Evolutionary conservation across 176 grass and related monocot genomes (phyloP).

Genomic region (Oryza glaberrima): DNA sequence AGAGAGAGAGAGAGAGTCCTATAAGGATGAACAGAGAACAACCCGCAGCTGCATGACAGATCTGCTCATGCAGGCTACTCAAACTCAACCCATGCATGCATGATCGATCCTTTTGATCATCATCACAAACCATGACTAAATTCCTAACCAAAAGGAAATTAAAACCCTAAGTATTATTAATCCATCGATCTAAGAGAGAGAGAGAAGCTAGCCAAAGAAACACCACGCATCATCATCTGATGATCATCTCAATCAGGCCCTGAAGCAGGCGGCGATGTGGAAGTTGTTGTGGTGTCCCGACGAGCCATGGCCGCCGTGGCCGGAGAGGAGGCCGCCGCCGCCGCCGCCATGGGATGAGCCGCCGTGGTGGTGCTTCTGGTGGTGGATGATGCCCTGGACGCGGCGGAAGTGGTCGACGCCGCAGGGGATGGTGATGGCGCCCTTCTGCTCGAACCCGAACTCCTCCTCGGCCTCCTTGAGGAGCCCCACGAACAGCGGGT

Average conservation of each 20-base stretch:
- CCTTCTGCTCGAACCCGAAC: conserved; percentile 87
- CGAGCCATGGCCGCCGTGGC: background rate
- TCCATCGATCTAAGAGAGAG: background rate
- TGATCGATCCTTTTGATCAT: conserved; percentile 60
- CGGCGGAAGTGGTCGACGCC: conserved; percentile 80
- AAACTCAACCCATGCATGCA: conserved; percentile 23
- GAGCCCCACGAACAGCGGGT: conserved; percentile 78
- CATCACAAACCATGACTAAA: conserved; percentile 20
- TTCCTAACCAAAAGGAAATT: background rate
- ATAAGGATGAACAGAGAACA: conserved; percentile 36
- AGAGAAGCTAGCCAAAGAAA: background rate
- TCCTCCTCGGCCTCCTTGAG: conserved; percentile 91
- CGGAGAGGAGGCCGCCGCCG: background rate
- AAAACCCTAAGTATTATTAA: conserved; percentile 38
- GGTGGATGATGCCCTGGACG: conserved; percentile 70
- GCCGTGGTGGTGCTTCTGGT: conserved; percentile 41
- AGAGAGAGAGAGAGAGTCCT: background rate
- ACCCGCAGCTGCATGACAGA: conserved; percentile 23
- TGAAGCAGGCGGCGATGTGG: conserved; percentile 81
- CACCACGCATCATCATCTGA: background rate
- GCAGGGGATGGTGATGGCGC: conserved; percentile 93
- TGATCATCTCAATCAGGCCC: conserved; percentile 35
- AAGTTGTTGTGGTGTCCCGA: conserved; percentile 61
- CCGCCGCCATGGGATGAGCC: background rate
- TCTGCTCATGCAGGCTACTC: background rate